A percentile compares a stretch with the other conserved stretches of the same genome.
Conservation (phyloP, 177 flowering plant species). For the Vitis hybrid region DNA sequence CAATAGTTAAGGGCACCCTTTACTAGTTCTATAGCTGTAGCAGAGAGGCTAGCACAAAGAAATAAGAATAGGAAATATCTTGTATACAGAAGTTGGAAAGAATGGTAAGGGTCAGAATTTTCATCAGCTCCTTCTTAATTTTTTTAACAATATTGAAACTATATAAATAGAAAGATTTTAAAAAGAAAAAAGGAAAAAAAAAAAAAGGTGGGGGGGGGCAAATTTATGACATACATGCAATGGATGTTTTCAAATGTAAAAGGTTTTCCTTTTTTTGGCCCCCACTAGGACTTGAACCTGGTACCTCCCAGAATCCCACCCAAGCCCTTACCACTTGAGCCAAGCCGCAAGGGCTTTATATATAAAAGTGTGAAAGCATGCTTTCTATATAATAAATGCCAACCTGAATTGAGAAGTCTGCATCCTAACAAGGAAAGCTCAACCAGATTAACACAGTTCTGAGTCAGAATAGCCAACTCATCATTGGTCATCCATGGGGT, state of each 20-base stretch:
- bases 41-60: slow-evolving; percentile 1
- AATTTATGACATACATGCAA: neutral
- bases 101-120: neutral
- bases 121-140: neutral
- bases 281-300: too few relatives aligned
- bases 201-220: neutral
- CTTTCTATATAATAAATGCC: slow-evolving; percentile 9
- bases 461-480: slow-evolving; percentile 54
- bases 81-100: neutral
- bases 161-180: too few relatives aligned
- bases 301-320: too few relatives aligned
- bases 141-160: neutral
- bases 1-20: too few relatives aligned
- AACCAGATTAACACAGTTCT: slow-evolving; percentile 42
- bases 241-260: neutral
- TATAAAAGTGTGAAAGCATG: neutral
- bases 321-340: too few relatives aligned
- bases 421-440: slow-evolving; percentile 76
- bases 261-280: too few relatives aligned
- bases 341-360: too few relatives aligned
- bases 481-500: slow-evolving; percentile 76
- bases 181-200: neutral
- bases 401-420: slow-evolving; percentile 61
- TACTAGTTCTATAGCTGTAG: too few relatives aligned
- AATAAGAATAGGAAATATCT: neutral